Base-by-base conservation (phyloP, 2,329 filamentous ascomycete species). In the Verticillium longisporum region DNA sequence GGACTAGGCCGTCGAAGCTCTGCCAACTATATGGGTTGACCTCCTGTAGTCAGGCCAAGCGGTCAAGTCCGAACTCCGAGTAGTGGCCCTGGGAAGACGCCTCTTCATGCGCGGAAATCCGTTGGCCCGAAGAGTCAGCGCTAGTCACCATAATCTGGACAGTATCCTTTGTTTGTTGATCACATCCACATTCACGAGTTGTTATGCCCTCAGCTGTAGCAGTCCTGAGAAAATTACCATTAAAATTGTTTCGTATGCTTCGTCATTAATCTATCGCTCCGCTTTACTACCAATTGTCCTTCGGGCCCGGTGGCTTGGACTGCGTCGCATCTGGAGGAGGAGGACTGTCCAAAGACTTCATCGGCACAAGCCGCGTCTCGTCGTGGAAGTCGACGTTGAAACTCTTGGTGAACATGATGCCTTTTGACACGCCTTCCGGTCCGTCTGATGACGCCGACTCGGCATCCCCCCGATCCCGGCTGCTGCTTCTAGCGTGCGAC, bases 381-480 rank as follows among this genome's bases (percentile, higher is more conserved):
- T 66, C 65, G 50, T 69, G 66, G 18, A 68, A 70, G 1, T 62
- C 53, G 10, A 70, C 57, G 54, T 70, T 62, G 18, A 71, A 63
- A n/a, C 75, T 69, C 2, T 70, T 72, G 9, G 73, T 75, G 41
- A 73, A 68, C 57, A 77, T 65, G 37, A 77, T 77, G 37, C 74
- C 73, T 56, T 75, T 73, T 4, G 72, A 72, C 69, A 76, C 74
- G 50, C 75, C 76, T 61, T 75, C 73, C 63, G 76, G 74, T 63
- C 76, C 71, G 15, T 69, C 73, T 1, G 68, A 69, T 5, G 68
- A 71, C 2, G 73, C 71, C 55, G 73, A 73, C n/a, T 50, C 45
- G 15, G n/a, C 18, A 11, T 50, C 45, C 26, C 26, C 26, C 7
- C 45, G 45, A 21, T 50, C 45, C 18, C 18, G 45, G 18, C 65